A percentile compares a stretch with the other conserved stretches of the same genome.
Evolutionary conservation across 1,284 basidiomycete genomes (phyloP).

Genomic region (Meira miltonrushii): DNA sequence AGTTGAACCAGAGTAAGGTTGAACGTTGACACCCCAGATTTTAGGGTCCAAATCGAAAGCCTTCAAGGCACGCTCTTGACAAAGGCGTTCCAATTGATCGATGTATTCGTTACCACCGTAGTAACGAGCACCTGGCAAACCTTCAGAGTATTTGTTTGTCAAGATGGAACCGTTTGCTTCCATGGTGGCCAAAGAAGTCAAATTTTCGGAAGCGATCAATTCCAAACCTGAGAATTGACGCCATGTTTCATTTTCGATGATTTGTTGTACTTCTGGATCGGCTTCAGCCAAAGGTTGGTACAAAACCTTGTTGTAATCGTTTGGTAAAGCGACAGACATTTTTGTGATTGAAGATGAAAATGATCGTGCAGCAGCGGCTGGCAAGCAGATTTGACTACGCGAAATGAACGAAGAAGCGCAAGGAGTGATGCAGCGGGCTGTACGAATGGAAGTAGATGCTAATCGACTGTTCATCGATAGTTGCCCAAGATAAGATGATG

Average conservation of each 20-base stretch:
- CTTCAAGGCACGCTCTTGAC: constrained; percentile 88
- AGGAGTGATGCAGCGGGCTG: not conserved
- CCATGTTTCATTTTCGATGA: constrained; percentile 99
- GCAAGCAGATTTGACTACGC: too few species aligned
- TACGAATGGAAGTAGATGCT: not conserved
- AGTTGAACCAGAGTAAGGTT: constrained; percentile 82
- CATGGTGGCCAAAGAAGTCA: constrained; percentile 60
- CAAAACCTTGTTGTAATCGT: constrained; percentile 69
- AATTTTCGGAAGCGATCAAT: constrained; percentile 80
- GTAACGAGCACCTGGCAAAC: constrained; percentile 77
- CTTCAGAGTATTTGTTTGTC: constrained; percentile 86
- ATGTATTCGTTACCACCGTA: constrained; percentile 85
- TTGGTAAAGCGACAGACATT: constrained; percentile 41
- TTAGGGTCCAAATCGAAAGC: constrained; percentile 92
- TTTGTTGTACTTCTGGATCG: constrained; percentile 90
- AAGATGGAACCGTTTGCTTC: constrained; percentile 98
- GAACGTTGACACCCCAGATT: constrained; percentile 96
- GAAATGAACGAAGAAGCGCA: too few species aligned
- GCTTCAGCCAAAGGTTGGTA: constrained; percentile 81
- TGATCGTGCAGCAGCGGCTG: not conserved
- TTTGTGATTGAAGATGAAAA: constrained; percentile 22
- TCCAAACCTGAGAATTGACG: constrained; percentile 91
- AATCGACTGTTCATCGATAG: not conserved
- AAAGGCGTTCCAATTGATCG: constrained; percentile 90
- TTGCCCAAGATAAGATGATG: not conserved